Evolutionary conservation across 441 rosid species (phyloP), one percentile per base, ranked within the genome.

Genomic region (Viola pubescens): DNA sequence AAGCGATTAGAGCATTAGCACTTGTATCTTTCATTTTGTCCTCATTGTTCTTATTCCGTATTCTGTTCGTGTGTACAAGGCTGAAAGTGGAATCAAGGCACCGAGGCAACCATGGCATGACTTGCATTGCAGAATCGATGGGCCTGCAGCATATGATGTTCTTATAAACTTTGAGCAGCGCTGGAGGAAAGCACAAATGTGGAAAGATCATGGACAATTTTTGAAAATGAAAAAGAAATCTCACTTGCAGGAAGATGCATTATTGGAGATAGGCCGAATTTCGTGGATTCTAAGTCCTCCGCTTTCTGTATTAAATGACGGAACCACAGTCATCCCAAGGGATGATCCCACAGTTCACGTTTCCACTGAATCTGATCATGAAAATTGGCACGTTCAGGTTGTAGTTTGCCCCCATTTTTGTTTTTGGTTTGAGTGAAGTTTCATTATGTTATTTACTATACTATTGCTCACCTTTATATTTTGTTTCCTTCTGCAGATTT

Each of bases 51-150:
- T 46, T 46, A 8, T 26, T 26, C 11, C n/a, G 4, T 10, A 46
- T 46, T 46, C 9, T 8, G 49, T 46, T 46, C 49, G 13, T 53
- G n/a, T 37, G 11, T 53, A 38, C 56, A 11, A 53, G 1, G 9
- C 6, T 41, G 7, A 88, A 94, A 70, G 70, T 72, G 82, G 72
- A 65, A 65, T 66, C 48, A 86, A 82, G 77, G 96, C 91, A 56
- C 96, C 98, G 59, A 86, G 98, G 71, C 85, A 91, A 69, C 96
- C 98, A 42, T 91, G 98, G 98, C 98, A 88, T 68, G 98, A 91
- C 71, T 72, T 88, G 76, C 98, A 88, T 71, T 80, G 91, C 78
- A 81, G 75, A 73, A 72, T 91, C 44, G 98, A 91, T 10, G 98
- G 98, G 48, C 92, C 96, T 67, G 98, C 98, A 34, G 98, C 89